Evolutionary conservation across 192 early-diverging fungal species (phyloP), one percentile per base, ranked within the genome.

Genomic region (Cladochytrium replicatum): DNA sequence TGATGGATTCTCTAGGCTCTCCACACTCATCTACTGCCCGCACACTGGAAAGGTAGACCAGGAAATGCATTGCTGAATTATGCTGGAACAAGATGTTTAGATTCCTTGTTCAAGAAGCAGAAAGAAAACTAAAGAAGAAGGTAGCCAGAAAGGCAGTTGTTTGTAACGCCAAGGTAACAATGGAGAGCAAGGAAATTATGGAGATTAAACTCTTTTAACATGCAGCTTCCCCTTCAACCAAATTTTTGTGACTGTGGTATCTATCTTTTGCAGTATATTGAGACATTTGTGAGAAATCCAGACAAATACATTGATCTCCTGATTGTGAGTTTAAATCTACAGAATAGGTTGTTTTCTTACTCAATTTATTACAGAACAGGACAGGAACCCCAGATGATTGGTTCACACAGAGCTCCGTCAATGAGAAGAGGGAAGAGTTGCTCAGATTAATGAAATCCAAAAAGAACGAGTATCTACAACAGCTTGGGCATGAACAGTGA

Each of bases 161-260:
- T 1, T 69, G 75, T 6, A 25, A 71, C 41, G 83, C 75, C 44
- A 83, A 83, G 66, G 74, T 78, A 37, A 13, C 41, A 32, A 24
- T 3, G 19, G 15, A 9, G 13, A 17, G 1, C 0, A 1, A 26
- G 0, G 32, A 27, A 22, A 29, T 46, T 13, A 19, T 39, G 2
- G 32, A 1, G 19, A 31, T 57, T 13, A 9, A 29, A 69, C 47
- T 31, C 25, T 45, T 13, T 24, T 8, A 32, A 26, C 21, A 17
- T 17, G 1, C 48, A 83, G 60, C 74, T 80, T 15, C 86, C 87
- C 13, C 46, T 67, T 21, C 91, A 93, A 44, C 51, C 66, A 43
- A 93, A 93, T 52, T 59, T 72, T 53, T 87, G 80, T 47, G 91
- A 93, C 59, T 93, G 91, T 54, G 91, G 91, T n/a, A 65, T 93